Evolutionary conservation across 169 alveolate genomes (phyloP).

Genomic region (Cyclospora cayetanensis): DNA sequence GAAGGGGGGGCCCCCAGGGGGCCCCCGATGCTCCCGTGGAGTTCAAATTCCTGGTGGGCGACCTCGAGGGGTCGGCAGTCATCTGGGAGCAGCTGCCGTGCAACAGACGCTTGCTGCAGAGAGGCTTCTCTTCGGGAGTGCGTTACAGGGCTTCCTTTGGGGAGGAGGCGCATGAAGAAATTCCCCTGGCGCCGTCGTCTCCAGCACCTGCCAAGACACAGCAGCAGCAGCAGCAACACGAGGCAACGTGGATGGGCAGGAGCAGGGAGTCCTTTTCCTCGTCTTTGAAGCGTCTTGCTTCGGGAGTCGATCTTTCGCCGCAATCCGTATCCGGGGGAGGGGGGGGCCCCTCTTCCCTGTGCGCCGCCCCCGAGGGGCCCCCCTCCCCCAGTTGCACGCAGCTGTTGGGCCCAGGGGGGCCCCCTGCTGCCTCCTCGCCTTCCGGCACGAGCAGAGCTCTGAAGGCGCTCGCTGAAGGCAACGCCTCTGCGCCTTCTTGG

Average conservation of each 20-base stretch:
- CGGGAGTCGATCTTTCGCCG: slow-evolving; percentile 8
- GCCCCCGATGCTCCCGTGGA: slow-evolving; percentile 36
- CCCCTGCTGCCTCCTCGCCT: not conserved
- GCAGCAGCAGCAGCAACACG: slow-evolving; percentile 43
- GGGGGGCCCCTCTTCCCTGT: no score
- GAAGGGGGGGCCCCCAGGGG: not conserved
- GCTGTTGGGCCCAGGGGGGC: slow-evolving; percentile 1
- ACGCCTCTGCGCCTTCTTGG: slow-evolving; percentile 31
- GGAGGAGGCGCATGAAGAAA: not conserved
- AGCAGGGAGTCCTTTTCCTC: slow-evolving; percentile 5
- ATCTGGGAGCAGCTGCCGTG: not conserved
- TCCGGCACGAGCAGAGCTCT: not conserved
- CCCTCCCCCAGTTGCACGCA: slow-evolving; percentile 7
- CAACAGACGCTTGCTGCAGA: not conserved
- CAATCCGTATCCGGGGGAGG: not conserved
- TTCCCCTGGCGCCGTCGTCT: not conserved
- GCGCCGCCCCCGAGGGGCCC: no score
- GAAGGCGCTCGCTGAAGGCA: not conserved
- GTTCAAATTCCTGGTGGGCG: not conserved
- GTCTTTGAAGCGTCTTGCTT: slow-evolving; percentile 15
- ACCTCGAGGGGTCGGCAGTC: not conserved
- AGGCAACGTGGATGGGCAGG: slow-evolving; percentile 45
- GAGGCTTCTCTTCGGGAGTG: no score
- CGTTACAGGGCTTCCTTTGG: not conserved
- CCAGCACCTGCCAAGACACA: not conserved